Conservation (phyloP, 225 moss, liverwort and hornwort genomes). For the Sphagnum contortum region DNA sequence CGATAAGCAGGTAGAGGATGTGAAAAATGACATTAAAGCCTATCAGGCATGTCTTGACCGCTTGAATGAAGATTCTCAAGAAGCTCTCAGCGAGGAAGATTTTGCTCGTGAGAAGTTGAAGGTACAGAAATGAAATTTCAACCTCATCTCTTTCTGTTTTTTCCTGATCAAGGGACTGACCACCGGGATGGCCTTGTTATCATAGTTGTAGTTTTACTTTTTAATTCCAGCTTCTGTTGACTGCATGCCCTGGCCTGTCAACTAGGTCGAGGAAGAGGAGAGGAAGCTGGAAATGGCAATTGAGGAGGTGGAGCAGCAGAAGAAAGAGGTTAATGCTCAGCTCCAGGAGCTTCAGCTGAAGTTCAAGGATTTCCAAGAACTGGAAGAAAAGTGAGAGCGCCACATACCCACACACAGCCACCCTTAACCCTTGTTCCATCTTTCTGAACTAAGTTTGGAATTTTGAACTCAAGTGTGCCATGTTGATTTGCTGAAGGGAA, state of each 20-base stretch:
- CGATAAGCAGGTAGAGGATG: conserved; percentile 94
- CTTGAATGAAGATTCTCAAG: conserved; percentile 68
- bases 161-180: not conserved
- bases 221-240: not conserved
- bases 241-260: too few relatives aligned
- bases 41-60: conserved; percentile 82
- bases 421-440: too few relatives aligned
- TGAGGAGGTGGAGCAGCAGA: conserved; percentile 64
- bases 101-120: conserved; percentile 75
- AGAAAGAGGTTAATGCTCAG: conserved; percentile 61
- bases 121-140: conserved; percentile 16
- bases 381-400: conserved; percentile 64
- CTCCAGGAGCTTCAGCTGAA: conserved; percentile 70
- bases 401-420: too few relatives aligned
- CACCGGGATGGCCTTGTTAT: too few relatives aligned
- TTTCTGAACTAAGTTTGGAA: too few relatives aligned
- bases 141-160: not conserved
- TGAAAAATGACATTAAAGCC: conserved; percentile 83
- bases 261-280: conserved; percentile 85
- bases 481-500: too few relatives aligned
- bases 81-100: conserved; percentile 87
- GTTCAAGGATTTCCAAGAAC: conserved; percentile 74
- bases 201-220: not conserved
- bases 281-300: conserved; percentile 68
- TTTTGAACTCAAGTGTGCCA: too few relatives aligned